phyloP scores from a whole-genome alignment of 495 filamentous ascomycete species.

The Thozetella sp. region DNA sequence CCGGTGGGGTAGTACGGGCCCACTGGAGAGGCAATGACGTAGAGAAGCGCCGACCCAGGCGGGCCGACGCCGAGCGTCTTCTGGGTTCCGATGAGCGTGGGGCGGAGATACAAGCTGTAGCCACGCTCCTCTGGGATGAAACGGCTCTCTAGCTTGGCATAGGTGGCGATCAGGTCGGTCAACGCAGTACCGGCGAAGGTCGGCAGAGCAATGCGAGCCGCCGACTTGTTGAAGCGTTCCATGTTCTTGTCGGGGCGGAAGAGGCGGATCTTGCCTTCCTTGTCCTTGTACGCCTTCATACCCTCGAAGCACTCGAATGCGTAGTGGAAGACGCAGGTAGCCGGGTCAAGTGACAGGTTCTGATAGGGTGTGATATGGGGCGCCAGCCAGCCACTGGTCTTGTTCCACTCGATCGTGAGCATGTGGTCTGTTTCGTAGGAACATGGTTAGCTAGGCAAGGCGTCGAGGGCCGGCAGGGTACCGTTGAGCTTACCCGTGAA shows the following conservation, averaged over 20 bases:
- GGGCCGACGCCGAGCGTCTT: conserved; percentile 87
- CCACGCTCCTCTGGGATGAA: conserved; percentile 86
- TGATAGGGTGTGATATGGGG: conserved; percentile 91
- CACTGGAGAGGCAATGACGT: conserved; percentile 93
- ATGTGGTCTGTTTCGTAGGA: conserved; percentile 76
- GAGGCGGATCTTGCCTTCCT: conserved; percentile 69
- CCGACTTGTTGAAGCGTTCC: conserved; percentile 86
- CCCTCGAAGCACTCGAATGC: conserved; percentile 97
- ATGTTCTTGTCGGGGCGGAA: conserved; percentile 98
- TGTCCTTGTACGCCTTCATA: conserved; percentile 97
- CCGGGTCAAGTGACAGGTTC: conserved; percentile 93
- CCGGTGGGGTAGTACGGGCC: conserved; percentile 98
- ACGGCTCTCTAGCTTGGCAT: conserved; percentile 77
- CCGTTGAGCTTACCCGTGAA: conserved; percentile 70
- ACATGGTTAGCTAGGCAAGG: not conserved
- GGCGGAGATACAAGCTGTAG: conserved; percentile 92
- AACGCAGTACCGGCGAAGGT: conserved; percentile 72
- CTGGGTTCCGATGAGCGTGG: conserved; percentile 97
- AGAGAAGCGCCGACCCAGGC: conserved; percentile 88
- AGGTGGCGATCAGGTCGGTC: conserved; percentile 76
- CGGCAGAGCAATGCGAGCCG: conserved; percentile 87
- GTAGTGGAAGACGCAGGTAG: conserved; percentile 98
- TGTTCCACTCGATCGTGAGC: conserved; percentile 93
- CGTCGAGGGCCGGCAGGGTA: not conserved
- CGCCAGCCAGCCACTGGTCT: conserved; percentile 70